Conservation (phyloP, 257 asterid genomes). For the Osmanthus fragrans region DNA sequence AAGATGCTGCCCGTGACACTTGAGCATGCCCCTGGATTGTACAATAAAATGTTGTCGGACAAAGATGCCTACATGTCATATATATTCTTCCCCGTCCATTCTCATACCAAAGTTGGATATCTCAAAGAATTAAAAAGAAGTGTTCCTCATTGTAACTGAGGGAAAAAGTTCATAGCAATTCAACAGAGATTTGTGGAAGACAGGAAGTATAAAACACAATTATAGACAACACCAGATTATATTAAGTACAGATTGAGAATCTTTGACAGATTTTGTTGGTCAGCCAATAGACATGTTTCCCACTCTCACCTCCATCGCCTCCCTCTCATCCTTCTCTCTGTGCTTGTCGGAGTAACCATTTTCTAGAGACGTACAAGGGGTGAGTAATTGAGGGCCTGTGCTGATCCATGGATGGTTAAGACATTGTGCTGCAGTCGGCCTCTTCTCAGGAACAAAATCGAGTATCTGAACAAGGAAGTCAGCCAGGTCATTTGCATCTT, state of each 20-base stretch:
- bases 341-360: conserved; percentile 44
- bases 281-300: conserved; percentile 69
- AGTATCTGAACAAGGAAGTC: conserved; percentile 56
- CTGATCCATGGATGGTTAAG: conserved; percentile 82
- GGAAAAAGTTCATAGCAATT: conserved; percentile 15
- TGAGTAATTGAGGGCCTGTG: conserved; percentile 40
- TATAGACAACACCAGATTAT: conserved; percentile 19
- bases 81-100: conserved; percentile 14
- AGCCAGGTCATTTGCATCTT: conserved; percentile 48
- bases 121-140: conserved; percentile 13
- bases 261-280: conserved; percentile 40
- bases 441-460: conserved; percentile 58
- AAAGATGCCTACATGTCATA: background rate
- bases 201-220: background rate
- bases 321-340: conserved; percentile 71
- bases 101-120: conserved; percentile 11
- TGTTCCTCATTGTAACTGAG: conserved; percentile 17
- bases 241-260: conserved; percentile 30
- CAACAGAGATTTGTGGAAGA: conserved; percentile 5
- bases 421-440: conserved; percentile 87
- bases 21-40: background rate
- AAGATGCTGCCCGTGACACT: too few relatives aligned
- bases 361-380: conserved; percentile 46
- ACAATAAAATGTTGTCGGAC: background rate
- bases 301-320: conserved; percentile 83